These are phyloP conservation scores for Penicillium subrubescens DNA, from an alignment of 495 filamentous ascomycete species.

Conservation along the genomic window DNA sequence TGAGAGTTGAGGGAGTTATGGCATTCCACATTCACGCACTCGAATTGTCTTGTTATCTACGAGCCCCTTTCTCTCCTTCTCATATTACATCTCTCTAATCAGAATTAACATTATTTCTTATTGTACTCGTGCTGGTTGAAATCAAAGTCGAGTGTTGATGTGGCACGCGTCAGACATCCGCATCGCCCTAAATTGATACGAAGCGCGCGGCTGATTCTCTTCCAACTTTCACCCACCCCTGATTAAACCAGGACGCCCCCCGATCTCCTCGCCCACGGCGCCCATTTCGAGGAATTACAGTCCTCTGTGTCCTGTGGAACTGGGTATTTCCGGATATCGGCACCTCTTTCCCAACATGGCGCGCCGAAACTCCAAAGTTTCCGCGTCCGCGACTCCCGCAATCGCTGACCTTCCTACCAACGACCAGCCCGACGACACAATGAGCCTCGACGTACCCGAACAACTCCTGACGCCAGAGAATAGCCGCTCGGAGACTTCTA, in stretches of 20 bases:
- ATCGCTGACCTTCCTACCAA: slow-evolving; percentile 37
- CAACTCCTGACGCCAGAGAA: slow-evolving; percentile 51
- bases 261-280: slow-evolving; percentile 11
- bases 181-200: slow-evolving; percentile 37
- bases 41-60: slow-evolving; percentile 5
- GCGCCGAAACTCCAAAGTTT: slow-evolving; percentile 29
- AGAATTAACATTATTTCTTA: slow-evolving; percentile 9
- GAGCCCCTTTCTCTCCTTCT: slow-evolving; percentile 15
- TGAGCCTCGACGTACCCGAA: slow-evolving; percentile 46
- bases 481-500: slow-evolving; percentile 53
- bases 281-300: slow-evolving; percentile 20
- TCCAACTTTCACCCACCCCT: slow-evolving; percentile 32
- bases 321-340: slow-evolving; percentile 13
- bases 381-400: slow-evolving; percentile 37
- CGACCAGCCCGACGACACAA: slow-evolving; percentile 37
- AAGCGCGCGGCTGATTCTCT: slow-evolving; percentile 36
- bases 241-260: slow-evolving; percentile 20
- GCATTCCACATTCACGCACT: slow-evolving; percentile 25
- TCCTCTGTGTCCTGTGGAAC: slow-evolving; percentile 12
- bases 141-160: slow-evolving; percentile 23
- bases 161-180: slow-evolving; percentile 37
- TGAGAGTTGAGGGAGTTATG: slow-evolving; percentile 17
- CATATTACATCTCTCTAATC: background rate
- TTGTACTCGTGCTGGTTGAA: slow-evolving; percentile 1
- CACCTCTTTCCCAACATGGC: slow-evolving; percentile 29